Conservation (phyloP, 2,329 filamentous ascomycete genomes). For the Botrytis porri region DNA sequence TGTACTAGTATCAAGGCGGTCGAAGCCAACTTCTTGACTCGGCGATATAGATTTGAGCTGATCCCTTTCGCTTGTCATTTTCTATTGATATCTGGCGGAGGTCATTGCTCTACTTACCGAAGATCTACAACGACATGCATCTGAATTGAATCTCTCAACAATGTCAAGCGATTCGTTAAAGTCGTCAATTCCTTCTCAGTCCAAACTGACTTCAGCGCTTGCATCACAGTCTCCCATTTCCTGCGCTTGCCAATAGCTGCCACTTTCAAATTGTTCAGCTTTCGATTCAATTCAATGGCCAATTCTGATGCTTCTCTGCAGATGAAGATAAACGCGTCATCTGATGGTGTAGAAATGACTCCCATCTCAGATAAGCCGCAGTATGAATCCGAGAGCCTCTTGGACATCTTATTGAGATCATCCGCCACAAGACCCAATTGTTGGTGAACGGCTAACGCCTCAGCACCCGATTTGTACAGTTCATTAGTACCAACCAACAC, state of each 20-base stretch:
- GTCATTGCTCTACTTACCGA: not conserved
- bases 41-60: not conserved
- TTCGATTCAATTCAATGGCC: not conserved
- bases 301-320: not conserved
- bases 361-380: not conserved
- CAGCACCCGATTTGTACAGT: slow-evolving; percentile 20
- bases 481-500: slow-evolving; percentile 18
- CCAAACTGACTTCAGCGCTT: slow-evolving; percentile 15
- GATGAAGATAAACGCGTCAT: not conserved
- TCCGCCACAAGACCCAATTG: slow-evolving; percentile 14
- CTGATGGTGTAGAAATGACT: not conserved
- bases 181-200: not conserved
- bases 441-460: slow-evolving; percentile 1
- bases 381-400: not conserved
- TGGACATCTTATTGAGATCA: slow-evolving; percentile 7
- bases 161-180: not conserved
- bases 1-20: not conserved
- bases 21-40: not conserved
- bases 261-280: not conserved
- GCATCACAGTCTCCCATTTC: slow-evolving; percentile 5
- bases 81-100: not conserved
- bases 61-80: not conserved
- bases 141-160: slow-evolving; percentile 5
- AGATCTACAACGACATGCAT: slow-evolving; percentile 4
- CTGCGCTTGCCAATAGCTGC: not conserved